phyloP scores from a whole-genome alignment of 345 rosid genomes.

The Hibiscus mutabilis region DNA sequence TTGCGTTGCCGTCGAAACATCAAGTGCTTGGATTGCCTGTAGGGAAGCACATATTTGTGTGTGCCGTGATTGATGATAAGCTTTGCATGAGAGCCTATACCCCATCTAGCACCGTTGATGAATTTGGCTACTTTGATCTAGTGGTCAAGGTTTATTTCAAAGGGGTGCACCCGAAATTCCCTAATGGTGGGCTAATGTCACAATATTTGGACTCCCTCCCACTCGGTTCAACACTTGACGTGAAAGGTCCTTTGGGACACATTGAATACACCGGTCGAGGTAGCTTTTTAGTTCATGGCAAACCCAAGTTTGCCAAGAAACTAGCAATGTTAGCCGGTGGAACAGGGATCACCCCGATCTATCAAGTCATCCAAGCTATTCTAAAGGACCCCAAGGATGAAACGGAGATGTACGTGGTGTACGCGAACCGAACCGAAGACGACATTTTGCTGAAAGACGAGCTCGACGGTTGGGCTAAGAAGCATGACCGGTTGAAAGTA shows the following conservation, averaged over 20 bases:
- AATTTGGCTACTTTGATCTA: slow-evolving; percentile 71
- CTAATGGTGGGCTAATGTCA: slow-evolving; percentile 81
- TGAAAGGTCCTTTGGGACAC: slow-evolving; percentile 89
- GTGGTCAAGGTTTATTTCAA: slow-evolving; percentile 79
- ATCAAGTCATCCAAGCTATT: slow-evolving; percentile 71
- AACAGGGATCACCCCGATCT: slow-evolving; percentile 87
- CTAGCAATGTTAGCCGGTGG: slow-evolving; percentile 91
- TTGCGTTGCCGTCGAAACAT: slow-evolving; percentile 64
- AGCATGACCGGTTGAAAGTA: slow-evolving; percentile 56
- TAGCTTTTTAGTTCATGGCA: slow-evolving; percentile 58
- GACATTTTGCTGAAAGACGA: slow-evolving; percentile 75
- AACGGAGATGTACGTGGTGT: slow-evolving; percentile 82
- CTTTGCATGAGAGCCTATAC: slow-evolving; percentile 87
- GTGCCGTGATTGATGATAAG: slow-evolving; percentile 57
- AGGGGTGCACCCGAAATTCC: slow-evolving; percentile 66
- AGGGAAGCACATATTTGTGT: slow-evolving; percentile 78
- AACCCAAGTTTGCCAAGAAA: slow-evolving; percentile 69
- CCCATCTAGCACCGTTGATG: slow-evolving; percentile 56
- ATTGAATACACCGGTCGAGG: slow-evolving; percentile 75
- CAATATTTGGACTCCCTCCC: slow-evolving; percentile 63
- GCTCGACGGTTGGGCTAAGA: slow-evolving; percentile 73
- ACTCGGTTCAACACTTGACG: slow-evolving; percentile 51
- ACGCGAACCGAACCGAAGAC: slow-evolving; percentile 79
- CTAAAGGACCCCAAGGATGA: slow-evolving; percentile 66
- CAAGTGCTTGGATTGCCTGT: slow-evolving; percentile 66